Conservation (phyloP, 495 filamentous ascomycete genomes). For the Sabuloglossum arenarium region DNA sequence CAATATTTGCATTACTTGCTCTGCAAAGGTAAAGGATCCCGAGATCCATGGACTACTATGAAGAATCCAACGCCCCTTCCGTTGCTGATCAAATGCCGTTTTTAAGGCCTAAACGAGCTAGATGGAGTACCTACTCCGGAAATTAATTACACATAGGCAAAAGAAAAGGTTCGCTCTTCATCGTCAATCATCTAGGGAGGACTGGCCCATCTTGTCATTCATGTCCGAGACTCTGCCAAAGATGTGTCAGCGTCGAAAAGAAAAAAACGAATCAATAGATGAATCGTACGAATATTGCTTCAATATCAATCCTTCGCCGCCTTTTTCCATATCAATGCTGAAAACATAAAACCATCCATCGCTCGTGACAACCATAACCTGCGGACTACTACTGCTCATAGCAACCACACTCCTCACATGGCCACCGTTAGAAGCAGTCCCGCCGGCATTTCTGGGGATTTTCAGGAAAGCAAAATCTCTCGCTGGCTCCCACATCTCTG, state of each 20-base stretch:
- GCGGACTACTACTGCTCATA: slow-evolving; percentile 78
- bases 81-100: not conserved
- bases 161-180: not conserved
- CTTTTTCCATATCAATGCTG: slow-evolving; percentile 83
- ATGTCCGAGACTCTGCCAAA: slow-evolving; percentile 11
- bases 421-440: slow-evolving; percentile 16
- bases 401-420: slow-evolving; percentile 73
- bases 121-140: not conserved
- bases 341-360: slow-evolving; percentile 91
- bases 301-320: slow-evolving; percentile 78
- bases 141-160: not conserved
- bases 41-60: not conserved
- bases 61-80: not conserved
- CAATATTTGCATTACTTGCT: not conserved
- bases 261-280: not conserved
- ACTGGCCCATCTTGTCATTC: slow-evolving; percentile 10
- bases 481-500: slow-evolving; percentile 92
- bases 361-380: slow-evolving; percentile 95
- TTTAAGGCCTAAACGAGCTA: not conserved
- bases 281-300: slow-evolving; percentile 51
- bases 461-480: slow-evolving; percentile 94
- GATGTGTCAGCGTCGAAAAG: not conserved
- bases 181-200: slow-evolving; percentile 7
- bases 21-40: not conserved
- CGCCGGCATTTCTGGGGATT: slow-evolving; percentile 42